Evolutionary conservation across 768 basidiomycete species (phyloP), one percentile per base, ranked within the genome.

Genomic region (Termitomyces sp.): DNA sequence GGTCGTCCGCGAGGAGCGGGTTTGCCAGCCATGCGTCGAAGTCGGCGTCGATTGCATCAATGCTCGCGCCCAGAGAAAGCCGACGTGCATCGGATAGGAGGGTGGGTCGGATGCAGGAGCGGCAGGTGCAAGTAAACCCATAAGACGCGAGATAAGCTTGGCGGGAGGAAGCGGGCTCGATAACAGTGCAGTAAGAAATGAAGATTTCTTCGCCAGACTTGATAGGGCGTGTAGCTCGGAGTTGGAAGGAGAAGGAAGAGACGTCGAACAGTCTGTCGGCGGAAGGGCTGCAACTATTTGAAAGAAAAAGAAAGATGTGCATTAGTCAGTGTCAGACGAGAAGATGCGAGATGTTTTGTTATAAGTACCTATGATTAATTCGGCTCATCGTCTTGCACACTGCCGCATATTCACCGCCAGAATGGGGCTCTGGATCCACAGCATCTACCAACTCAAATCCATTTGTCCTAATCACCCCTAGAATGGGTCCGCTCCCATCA

Each of bases 361-460:
- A 22, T n/a, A n/a, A n/a, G n/a, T 59, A 74, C 77, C 77, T 76
- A 57, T 78, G 76, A 49, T 77, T 79, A 46, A 76, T 66, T 22
- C 76, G 73, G n/a, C 75, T 74, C 52, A 74, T 67, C 7, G 65
- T 59, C 13, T 69, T 70, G 61, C 69, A 74, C 4, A 71, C 67
- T 12, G 67, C 73, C 16, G 62, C 62, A 59, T 75, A 74, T 51
- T 59, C 59, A 6, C 65, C 56, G 57, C 33, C 33, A 51, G 16
- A 24, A 44, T 62, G 49, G 35, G 66, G 53, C 54, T 66, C 65
- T 50, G 68, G 56, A 53, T 70, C 68, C 15, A 60, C 56, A 15
- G 74, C 49, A 24, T 57, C 67, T 3, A 32, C 64, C 1, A 73
- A 58, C 16, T 58, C 66, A 42, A 73, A 67, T 0, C 68, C 73